phyloP scores from a whole-genome alignment of 1,284 basidiomycete genomes.

The Irpex sp. region DNA sequence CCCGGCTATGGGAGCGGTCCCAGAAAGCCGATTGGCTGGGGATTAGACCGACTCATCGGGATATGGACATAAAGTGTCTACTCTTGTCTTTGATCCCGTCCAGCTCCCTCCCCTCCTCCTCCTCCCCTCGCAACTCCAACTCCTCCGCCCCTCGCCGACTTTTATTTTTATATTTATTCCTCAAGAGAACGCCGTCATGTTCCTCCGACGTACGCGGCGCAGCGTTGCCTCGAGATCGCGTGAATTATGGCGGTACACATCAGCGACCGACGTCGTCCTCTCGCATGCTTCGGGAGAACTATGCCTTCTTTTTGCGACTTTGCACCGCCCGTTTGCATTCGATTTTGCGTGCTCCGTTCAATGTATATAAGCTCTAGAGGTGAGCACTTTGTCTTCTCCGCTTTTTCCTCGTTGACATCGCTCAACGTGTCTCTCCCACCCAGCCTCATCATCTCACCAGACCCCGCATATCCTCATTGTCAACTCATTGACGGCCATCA shows the following conservation, averaged over 20 bases:
- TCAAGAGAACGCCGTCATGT: background rate
- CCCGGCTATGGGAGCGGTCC: background rate
- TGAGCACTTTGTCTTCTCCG: background rate
- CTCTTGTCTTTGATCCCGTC: background rate
- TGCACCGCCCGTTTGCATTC: background rate
- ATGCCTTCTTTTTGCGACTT: background rate
- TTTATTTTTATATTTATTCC: background rate
- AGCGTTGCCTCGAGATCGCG: background rate
- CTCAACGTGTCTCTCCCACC: background rate
- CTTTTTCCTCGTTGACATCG: background rate
- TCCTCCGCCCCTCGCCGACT: conserved; percentile 1
- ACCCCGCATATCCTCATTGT: background rate
- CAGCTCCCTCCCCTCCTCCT: background rate
- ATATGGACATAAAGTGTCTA: background rate
- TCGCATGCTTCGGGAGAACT: background rate
- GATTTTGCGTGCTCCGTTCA: background rate
- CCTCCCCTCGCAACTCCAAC: background rate
- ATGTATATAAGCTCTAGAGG: background rate
- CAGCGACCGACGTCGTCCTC: background rate
- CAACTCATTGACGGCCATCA: background rate
- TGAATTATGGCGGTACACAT: background rate
- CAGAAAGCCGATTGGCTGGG: background rate
- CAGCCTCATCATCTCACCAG: background rate
- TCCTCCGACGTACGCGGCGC: background rate
- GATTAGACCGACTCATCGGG: background rate